Conservation (phyloP, 495 filamentous ascomycete genomes). For the Penicillium mononematosum region DNA sequence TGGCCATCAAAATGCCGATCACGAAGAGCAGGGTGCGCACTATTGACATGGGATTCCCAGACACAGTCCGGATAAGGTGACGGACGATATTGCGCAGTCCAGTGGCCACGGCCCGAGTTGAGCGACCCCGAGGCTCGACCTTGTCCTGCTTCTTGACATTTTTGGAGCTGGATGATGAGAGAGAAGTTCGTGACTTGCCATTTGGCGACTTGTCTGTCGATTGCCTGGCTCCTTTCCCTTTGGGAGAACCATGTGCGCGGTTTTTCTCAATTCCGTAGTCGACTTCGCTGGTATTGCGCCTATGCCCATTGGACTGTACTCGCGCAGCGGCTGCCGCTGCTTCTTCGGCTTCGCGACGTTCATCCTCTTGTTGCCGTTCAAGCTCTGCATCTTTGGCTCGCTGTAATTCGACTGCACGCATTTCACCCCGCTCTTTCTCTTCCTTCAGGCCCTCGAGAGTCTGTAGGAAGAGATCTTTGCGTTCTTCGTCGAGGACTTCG, state of each 20-base stretch:
- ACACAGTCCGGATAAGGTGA: constrained; percentile 60
- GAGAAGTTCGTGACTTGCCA: constrained; percentile 34
- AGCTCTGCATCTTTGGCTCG: constrained; percentile 62
- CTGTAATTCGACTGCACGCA: constrained; percentile 59
- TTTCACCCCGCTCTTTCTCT: constrained; percentile 72
- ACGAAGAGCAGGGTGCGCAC: constrained; percentile 77
- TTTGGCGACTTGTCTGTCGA: constrained; percentile 31
- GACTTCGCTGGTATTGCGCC: constrained; percentile 51
- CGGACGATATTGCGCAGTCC: constrained; percentile 62
- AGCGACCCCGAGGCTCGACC: constrained; percentile 31
- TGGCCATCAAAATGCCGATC: constrained; percentile 72
- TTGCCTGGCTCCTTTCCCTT: constrained; percentile 32
- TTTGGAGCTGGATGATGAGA: constrained; percentile 38
- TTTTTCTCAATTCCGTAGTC: constrained; percentile 56
- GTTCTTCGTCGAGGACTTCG: constrained; percentile 86
- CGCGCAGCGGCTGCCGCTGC: constrained; percentile 39
- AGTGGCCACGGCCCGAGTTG: constrained; percentile 34
- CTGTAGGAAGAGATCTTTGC: constrained; percentile 79
- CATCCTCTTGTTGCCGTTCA: constrained; percentile 54
- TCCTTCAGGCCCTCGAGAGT: constrained; percentile 58
- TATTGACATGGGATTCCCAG: constrained; percentile 70
- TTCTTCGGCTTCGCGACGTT: constrained; percentile 62
- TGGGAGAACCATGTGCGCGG: constrained; percentile 36
- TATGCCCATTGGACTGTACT: constrained; percentile 49
- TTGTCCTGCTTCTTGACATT: constrained; percentile 44